Evolutionary conservation across 1,139 yeast genomes (phyloP).

Genomic region (Kodamaea arcana): DNA sequence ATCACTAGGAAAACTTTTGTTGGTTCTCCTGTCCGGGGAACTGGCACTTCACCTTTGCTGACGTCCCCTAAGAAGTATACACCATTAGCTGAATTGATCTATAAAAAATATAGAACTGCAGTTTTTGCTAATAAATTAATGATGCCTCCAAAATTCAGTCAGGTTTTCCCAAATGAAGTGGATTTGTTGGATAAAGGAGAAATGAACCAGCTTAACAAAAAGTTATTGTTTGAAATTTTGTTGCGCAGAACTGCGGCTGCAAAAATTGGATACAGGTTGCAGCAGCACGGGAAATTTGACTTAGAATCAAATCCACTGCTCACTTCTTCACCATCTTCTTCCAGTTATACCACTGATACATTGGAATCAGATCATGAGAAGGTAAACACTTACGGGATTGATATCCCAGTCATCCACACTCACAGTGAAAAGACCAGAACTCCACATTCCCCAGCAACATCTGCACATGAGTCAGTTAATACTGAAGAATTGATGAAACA

Average conservation of each 20-base stretch:
- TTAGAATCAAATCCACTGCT: slow-evolving; percentile 9
- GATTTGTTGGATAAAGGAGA: slow-evolving; percentile 22
- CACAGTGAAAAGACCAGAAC: neutral
- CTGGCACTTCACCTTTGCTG: slow-evolving; percentile 9
- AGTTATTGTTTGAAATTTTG: slow-evolving; percentile 34
- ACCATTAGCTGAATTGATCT: slow-evolving; percentile 8
- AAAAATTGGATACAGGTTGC: slow-evolving; percentile 36
- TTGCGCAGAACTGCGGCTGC: slow-evolving; percentile 43
- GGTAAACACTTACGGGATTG: neutral
- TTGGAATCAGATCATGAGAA: slow-evolving; percentile 1
- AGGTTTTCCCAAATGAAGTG: slow-evolving; percentile 29
- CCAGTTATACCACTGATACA: neutral
- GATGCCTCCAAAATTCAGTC: slow-evolving; percentile 26
- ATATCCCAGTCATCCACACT: neutral
- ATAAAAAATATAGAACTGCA: slow-evolving; percentile 23
- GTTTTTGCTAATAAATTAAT: slow-evolving; percentile 22
- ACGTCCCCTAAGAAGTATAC: slow-evolving; percentile 8
- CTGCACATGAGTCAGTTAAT: slow-evolving; percentile 23
- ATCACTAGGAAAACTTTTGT: slow-evolving; percentile 10
- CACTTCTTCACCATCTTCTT: slow-evolving; percentile 1
- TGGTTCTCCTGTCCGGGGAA: slow-evolving; percentile 14
- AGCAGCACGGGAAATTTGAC: slow-evolving; percentile 13
- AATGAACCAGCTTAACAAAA: slow-evolving; percentile 27
- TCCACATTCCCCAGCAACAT: slow-evolving; percentile 3
- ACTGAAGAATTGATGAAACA: slow-evolving; percentile 32